phyloP scores from a whole-genome alignment of 2,329 filamentous ascomycete genomes.

The Penicillium sclerotiorum region DNA sequence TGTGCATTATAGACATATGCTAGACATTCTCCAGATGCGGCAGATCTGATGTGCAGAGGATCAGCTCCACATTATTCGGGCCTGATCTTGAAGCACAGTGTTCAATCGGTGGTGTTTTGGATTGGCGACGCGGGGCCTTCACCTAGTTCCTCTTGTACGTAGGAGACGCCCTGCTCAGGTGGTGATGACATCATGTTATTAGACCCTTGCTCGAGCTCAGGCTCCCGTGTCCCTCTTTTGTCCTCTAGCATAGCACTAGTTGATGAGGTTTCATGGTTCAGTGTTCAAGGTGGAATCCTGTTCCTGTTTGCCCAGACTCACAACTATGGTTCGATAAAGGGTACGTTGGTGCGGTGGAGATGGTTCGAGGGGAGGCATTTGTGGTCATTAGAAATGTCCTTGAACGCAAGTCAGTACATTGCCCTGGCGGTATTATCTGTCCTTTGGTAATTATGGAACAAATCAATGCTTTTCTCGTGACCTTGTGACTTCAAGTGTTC shows the following conservation, averaged over 20 bases:
- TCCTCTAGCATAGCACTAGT: constrained; percentile 13
- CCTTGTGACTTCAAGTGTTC: too few relatives aligned
- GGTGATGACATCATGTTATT: constrained; percentile 18
- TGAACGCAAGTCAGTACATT: constrained; percentile 1
- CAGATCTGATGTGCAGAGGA: background rate
- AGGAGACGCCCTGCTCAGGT: constrained; percentile 4
- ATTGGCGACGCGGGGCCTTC: background rate
- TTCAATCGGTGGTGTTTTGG: too few relatives aligned
- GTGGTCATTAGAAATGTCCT: background rate
- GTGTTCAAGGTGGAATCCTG: too few relatives aligned
- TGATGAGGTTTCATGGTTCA: constrained; percentile 10
- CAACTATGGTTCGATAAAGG: constrained; percentile 18
- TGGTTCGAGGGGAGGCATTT: constrained; percentile 1
- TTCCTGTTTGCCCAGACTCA: background rate
- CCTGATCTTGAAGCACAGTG: background rate
- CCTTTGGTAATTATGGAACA: too few relatives aligned
- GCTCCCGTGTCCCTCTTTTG: constrained; percentile 14
- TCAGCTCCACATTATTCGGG: background rate
- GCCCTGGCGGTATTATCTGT: constrained; percentile 4
- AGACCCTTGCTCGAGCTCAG: constrained; percentile 18
- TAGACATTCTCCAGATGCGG: constrained; percentile 11
- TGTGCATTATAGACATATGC: constrained; percentile 11
- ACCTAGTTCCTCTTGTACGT: too few relatives aligned
- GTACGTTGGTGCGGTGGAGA: background rate
- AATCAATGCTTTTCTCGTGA: too few relatives aligned